Base-by-base conservation (phyloP, 2,329 filamentous ascomycete genomes). In the Penicillium palitans region DNA sequence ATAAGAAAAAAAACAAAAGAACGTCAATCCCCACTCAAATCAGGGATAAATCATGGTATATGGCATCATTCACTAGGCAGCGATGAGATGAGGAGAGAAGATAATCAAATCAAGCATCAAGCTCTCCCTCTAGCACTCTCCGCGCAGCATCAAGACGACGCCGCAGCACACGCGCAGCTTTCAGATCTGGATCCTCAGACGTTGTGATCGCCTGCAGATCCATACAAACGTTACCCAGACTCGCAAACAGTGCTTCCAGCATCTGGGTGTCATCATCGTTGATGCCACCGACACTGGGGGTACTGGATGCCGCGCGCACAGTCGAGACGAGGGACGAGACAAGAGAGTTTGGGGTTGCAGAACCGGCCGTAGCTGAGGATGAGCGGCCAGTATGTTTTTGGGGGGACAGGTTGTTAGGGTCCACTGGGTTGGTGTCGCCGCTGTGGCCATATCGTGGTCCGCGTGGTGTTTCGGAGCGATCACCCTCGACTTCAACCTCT, bases 81-180 rank as follows among this genome's bases (percentile, higher is more conserved):
- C 41, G 33, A 56, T 47, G 58, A 44, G 25, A 55, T 40, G 29
- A 13, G 33, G 56, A 41, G 3, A 48, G 13, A 46, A 46, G 37
- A 49, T 21, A 12, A 40, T 31, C 50, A 57, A 17, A 60, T 68
- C 52, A 73, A 64, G 66, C 62, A 63, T 80, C 80, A 62, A 87
- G 82, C 59, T 87, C 77, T 6, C 90, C 90, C 64, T 93, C 90
- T 31, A 96, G 79, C 4, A 90, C 83, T 52, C 84, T 82, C 59
- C 87, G 85, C 6, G 91, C 92, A 52, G 86, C 84, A 64, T 96
- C 90, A 51, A 96, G 81, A 64, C 89, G 82, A 62, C 89, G 80
- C 59, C 91, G 81, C 73, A 90, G 86, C 59, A 88, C 80, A 55
- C 65, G 90, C 84, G 60, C 84, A 76, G 66, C 81, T 81, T 58